Evolutionary conservation across 2,329 filamentous ascomycete species (phyloP).

Genomic region (Neonectria punicea): DNA sequence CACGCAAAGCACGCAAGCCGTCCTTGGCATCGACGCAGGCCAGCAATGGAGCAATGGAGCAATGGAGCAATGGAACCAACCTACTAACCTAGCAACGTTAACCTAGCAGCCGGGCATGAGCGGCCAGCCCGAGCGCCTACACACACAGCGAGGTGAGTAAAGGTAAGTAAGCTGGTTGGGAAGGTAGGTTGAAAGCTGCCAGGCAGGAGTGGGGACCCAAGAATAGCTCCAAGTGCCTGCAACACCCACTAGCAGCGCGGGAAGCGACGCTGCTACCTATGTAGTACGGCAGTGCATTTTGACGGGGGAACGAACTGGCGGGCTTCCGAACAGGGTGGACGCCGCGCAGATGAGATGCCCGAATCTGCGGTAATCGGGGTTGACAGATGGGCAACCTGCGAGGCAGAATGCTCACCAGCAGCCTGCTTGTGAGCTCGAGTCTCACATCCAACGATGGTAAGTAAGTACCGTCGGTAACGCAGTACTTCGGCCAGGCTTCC

Average conservation of each 20-base stretch:
- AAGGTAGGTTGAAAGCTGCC: neutral
- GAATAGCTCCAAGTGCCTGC: neutral
- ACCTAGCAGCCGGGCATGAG: neutral
- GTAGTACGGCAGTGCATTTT: neutral
- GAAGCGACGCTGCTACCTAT: neutral
- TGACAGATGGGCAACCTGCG: neutral
- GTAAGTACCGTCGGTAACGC: conserved; percentile 10
- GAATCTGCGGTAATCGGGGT: neutral
- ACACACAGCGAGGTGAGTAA: no score
- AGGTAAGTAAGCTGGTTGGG: no score
- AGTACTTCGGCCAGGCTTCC: conserved; percentile 22
- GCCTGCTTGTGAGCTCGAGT: neutral
- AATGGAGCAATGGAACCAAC: no score
- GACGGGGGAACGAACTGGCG: conserved; percentile 1
- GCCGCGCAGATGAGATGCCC: neutral
- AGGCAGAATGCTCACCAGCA: neutral
- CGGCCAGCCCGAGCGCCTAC: conserved; percentile 21
- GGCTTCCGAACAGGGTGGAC: neutral
- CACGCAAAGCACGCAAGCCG: neutral
- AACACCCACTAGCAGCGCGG: neutral
- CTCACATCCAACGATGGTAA: neutral
- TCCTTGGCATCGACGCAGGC: neutral
- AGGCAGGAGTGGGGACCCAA: conserved; percentile 6
- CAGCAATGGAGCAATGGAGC: neutral
- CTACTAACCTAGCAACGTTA: no score